phyloP scores from a whole-genome alignment of 257 asterid species.

The Primulina huaijiensis region DNA sequence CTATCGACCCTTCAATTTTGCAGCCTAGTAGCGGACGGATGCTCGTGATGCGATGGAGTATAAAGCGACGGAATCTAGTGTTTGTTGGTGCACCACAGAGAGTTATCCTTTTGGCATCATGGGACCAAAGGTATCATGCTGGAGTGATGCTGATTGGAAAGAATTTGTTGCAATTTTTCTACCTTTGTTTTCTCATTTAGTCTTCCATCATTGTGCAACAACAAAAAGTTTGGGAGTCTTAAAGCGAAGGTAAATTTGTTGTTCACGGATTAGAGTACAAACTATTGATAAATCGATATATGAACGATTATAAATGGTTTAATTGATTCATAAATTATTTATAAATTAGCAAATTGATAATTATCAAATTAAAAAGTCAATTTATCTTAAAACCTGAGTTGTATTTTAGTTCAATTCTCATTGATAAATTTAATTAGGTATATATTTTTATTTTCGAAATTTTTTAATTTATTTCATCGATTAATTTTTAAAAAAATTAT shows the following conservation, averaged over 20 bases:
- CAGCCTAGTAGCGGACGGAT: constrained; percentile 31
- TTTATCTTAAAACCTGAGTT: too few species aligned
- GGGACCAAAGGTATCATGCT: constrained; percentile 18
- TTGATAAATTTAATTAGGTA: too few species aligned
- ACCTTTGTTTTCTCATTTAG: constrained; percentile 25
- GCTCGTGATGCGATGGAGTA: constrained; percentile 12
- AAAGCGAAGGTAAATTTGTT: background rate
- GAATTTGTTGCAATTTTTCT: constrained; percentile 16
- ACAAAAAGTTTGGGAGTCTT: constrained; percentile 20
- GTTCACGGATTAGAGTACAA: too few species aligned
- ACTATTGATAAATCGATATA: too few species aligned
- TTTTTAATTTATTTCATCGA: too few species aligned
- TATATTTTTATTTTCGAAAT: too few species aligned
- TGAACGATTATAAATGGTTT: too few species aligned
- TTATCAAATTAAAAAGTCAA: too few species aligned
- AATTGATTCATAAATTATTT: too few species aligned
- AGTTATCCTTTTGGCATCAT: constrained; percentile 10
- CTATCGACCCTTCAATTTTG: constrained; percentile 43
- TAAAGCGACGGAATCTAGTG: constrained; percentile 6
- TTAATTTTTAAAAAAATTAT: too few species aligned
- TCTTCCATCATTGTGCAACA: constrained; percentile 6
- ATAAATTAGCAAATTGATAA: too few species aligned
- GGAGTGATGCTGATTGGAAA: constrained; percentile 24
- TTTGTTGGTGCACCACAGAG: background rate
- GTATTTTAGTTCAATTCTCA: too few species aligned